Evolutionary conservation across 768 basidiomycete genomes (phyloP).

Genomic region (Paxillus rubicundulus): DNA sequence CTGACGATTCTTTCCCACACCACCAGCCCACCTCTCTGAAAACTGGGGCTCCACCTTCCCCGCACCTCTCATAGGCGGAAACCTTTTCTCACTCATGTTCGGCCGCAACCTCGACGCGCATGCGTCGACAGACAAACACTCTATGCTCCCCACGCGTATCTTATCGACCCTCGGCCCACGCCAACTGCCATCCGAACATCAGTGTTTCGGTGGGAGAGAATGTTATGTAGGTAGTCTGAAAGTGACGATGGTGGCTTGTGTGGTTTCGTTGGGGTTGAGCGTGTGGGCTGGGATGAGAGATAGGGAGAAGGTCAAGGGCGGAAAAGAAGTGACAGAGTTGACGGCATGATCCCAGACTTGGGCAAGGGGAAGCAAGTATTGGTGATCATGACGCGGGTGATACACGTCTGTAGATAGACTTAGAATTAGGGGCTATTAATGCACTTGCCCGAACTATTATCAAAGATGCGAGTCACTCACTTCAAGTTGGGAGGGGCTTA

Average conservation of each 20-base stretch:
- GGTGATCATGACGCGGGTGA: too few relatives aligned
- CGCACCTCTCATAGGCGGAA: slow-evolving; percentile 75
- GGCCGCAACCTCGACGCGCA: slow-evolving; percentile 81
- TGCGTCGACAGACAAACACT: slow-evolving; percentile 24
- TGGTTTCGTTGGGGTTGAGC: slow-evolving; percentile 36
- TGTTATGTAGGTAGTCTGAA: slow-evolving; percentile 62
- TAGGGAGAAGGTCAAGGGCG: background rate
- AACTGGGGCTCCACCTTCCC: slow-evolving; percentile 83
- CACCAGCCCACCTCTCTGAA: slow-evolving; percentile 68
- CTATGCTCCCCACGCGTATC: background rate
- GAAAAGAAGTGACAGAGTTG: too few relatives aligned
- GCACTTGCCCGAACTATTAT: too few relatives aligned
- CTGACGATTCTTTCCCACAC: background rate
- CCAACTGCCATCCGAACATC: slow-evolving; percentile 33
- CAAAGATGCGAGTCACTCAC: too few relatives aligned
- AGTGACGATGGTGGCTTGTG: slow-evolving; percentile 40
- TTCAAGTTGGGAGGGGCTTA: too few relatives aligned
- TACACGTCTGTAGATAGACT: too few relatives aligned
- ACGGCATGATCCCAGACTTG: too few relatives aligned
- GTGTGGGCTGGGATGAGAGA: slow-evolving; percentile 39
- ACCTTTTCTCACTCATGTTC: slow-evolving; percentile 81
- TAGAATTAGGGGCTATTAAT: too few relatives aligned
- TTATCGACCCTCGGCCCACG: slow-evolving; percentile 5
- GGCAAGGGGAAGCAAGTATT: too few relatives aligned
- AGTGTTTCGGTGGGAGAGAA: slow-evolving; percentile 53